Percentiles rank a stretch among this genome's conserved stretches.
phyloP scores from a whole-genome alignment of 441 rosid species.

The Pelargonium fulgidum region DNA sequence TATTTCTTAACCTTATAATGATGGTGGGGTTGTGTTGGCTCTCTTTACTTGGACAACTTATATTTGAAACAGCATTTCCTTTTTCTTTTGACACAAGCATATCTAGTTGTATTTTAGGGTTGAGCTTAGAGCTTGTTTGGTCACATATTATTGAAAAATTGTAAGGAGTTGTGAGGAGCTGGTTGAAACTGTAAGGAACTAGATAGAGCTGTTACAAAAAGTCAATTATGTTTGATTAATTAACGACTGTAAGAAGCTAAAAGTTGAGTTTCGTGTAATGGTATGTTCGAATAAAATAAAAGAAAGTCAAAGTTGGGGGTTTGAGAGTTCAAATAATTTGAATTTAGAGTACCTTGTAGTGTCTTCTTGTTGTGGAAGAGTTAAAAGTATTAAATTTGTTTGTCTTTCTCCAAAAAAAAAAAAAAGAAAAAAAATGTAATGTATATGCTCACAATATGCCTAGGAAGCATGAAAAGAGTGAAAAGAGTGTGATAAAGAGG shows the following conservation, averaged over 20 bases:
- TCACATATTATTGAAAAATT: too few relatives aligned
- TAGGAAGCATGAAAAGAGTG: slow-evolving; percentile 21
- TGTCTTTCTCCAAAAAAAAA: background rate
- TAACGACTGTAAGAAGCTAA: too few relatives aligned
- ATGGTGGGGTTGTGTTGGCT: slow-evolving; percentile 34
- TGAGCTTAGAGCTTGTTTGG: background rate
- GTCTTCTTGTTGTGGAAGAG: background rate
- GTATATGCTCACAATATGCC: slow-evolving; percentile 1
- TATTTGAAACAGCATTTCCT: slow-evolving; percentile 16
- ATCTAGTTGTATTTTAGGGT: background rate
- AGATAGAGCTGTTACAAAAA: too few relatives aligned
- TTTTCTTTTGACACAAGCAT: slow-evolving; percentile 16
- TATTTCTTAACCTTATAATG: slow-evolving; percentile 26
- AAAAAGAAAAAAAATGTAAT: slow-evolving; percentile 5
- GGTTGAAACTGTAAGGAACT: too few relatives aligned
- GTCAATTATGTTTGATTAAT: too few relatives aligned
- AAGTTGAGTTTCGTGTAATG: too few relatives aligned
- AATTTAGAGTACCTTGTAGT: too few relatives aligned
- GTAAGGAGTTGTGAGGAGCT: too few relatives aligned
- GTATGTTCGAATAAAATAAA: too few relatives aligned
- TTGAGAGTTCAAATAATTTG: too few relatives aligned
- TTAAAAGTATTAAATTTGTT: background rate
- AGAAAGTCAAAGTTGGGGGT: too few relatives aligned
- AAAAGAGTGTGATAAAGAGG: background rate
- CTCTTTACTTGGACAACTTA: slow-evolving; percentile 22